These are phyloP conservation scores for Leccinum incarnatum DNA, from an alignment of 768 basidiomycete species.

Conservation along the genomic window DNA sequence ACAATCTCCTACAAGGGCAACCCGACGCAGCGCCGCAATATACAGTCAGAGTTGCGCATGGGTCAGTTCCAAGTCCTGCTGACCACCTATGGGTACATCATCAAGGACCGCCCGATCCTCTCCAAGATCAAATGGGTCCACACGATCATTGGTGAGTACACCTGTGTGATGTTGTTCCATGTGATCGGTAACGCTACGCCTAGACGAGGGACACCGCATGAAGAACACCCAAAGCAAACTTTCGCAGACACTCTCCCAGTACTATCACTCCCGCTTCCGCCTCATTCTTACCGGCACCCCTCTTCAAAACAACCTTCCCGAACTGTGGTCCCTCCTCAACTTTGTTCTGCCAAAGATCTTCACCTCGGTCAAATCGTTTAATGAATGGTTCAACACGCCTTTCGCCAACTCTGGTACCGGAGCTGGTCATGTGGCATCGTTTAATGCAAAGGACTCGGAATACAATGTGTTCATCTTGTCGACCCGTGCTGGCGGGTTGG, in stretches of 20 bases:
- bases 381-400: slow-evolving; percentile 99
- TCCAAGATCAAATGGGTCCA: slow-evolving; percentile 94
- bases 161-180: neutral
- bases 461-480: slow-evolving; percentile 92
- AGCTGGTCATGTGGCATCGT: slow-evolving; percentile 78
- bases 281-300: slow-evolving; percentile 95
- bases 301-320: slow-evolving; percentile 94
- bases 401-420: slow-evolving; percentile 98
- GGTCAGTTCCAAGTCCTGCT: slow-evolving; percentile 89
- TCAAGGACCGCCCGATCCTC: slow-evolving; percentile 87
- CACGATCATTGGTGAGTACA: slow-evolving; percentile 83
- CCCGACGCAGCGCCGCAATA: slow-evolving; percentile 71
- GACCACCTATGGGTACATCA: slow-evolving; percentile 97
- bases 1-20: slow-evolving; percentile 90
- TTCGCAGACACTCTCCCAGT: slow-evolving; percentile 83
- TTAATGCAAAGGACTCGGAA: slow-evolving; percentile 85
- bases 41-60: slow-evolving; percentile 74
- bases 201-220: slow-evolving; percentile 97
- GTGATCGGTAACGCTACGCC: slow-evolving; percentile 1
- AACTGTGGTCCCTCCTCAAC: slow-evolving; percentile 93
- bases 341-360: slow-evolving; percentile 95
- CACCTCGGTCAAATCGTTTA: slow-evolving; percentile 98
- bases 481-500: slow-evolving; percentile 90
- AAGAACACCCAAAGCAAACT: slow-evolving; percentile 94
- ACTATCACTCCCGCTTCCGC: slow-evolving; percentile 90